phyloP scores from a whole-genome alignment of 768 basidiomycete genomes.

The Cubamyces sp. region DNA sequence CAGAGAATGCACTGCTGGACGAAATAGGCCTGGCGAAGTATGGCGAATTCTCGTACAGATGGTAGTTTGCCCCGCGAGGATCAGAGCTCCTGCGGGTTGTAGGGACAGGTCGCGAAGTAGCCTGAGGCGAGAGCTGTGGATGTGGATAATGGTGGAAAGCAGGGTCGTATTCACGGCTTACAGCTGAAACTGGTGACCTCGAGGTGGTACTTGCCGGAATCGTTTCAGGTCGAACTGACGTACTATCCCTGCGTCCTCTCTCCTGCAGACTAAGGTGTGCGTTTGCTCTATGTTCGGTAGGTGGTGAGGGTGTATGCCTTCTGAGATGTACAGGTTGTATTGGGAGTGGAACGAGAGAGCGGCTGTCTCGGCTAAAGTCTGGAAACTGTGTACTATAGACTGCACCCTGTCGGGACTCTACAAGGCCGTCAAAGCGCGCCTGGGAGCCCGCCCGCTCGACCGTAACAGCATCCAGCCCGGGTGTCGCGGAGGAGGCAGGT shows the following conservation, averaged over 20 bases:
- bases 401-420: conserved; percentile 10
- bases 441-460: conserved; percentile 5
- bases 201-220: conserved; percentile 5
- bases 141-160: conserved; percentile 10
- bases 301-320: conserved; percentile 31
- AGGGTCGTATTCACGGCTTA: conserved; percentile 19
- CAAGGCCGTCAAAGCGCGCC: not conserved
- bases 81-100: conserved; percentile 21
- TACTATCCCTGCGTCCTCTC: conserved; percentile 9
- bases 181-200: conserved; percentile 5
- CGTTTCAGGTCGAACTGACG: conserved; percentile 3
- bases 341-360: conserved; percentile 27
- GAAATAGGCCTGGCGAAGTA: conserved; percentile 17
- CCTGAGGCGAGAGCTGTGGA: conserved; percentile 1
- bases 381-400: conserved; percentile 17
- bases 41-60: not conserved
- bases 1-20: conserved; percentile 17
- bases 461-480: conserved; percentile 6
- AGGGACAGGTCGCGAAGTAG: not conserved
- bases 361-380: conserved; percentile 19
- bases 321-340: conserved; percentile 26
- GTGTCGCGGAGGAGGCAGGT: not conserved
- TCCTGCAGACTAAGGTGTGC: not conserved
- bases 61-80: conserved; percentile 1
- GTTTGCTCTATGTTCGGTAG: conserved; percentile 7